These are phyloP conservation scores for Russula griseocarnosa DNA, from an alignment of 768 basidiomycete species.

Conservation along the genomic window DNA sequence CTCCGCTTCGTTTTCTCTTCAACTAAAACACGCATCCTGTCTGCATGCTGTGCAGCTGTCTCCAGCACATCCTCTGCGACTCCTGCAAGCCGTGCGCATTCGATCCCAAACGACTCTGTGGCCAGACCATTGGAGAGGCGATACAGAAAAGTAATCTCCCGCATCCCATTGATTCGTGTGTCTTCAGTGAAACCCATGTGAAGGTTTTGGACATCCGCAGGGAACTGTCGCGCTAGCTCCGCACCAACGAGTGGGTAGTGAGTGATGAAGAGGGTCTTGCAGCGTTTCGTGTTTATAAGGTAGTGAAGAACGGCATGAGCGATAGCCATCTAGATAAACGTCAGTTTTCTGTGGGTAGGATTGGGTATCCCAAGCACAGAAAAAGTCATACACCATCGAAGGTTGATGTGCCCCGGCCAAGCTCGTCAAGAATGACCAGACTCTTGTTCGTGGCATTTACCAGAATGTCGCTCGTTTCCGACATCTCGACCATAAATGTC, in stretches of 20 bases:
- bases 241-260: slow-evolving; percentile 87
- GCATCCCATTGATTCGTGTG: slow-evolving; percentile 61
- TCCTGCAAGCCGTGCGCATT: slow-evolving; percentile 86
- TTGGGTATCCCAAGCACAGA: background rate
- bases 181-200: slow-evolving; percentile 85
- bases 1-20: slow-evolving; percentile 48
- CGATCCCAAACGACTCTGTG: slow-evolving; percentile 84
- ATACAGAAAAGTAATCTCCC: slow-evolving; percentile 87
- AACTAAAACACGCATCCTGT: slow-evolving; percentile 51
- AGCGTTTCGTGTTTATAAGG: slow-evolving; percentile 52
- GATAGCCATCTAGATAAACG: slow-evolving; percentile 68
- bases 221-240: slow-evolving; percentile 57
- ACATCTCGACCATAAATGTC: slow-evolving; percentile 97
- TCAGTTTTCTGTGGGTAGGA: slow-evolving; percentile 32
- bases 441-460: slow-evolving; percentile 67
- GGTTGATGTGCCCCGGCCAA: slow-evolving; percentile 88
- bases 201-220: slow-evolving; percentile 61
- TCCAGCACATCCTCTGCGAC: slow-evolving; percentile 67
- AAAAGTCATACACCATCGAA: slow-evolving; percentile 63
- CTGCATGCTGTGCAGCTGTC: slow-evolving; percentile 51
- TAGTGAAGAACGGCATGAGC: slow-evolving; percentile 77
- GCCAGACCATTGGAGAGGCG: slow-evolving; percentile 67
- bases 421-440: slow-evolving; percentile 85
- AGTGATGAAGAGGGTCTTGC: slow-evolving; percentile 88
- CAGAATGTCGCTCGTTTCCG: slow-evolving; percentile 88